Evolutionary conservation across 371 early-diverging fungal species (phyloP).

Genomic region (Mortierella sp.): DNA sequence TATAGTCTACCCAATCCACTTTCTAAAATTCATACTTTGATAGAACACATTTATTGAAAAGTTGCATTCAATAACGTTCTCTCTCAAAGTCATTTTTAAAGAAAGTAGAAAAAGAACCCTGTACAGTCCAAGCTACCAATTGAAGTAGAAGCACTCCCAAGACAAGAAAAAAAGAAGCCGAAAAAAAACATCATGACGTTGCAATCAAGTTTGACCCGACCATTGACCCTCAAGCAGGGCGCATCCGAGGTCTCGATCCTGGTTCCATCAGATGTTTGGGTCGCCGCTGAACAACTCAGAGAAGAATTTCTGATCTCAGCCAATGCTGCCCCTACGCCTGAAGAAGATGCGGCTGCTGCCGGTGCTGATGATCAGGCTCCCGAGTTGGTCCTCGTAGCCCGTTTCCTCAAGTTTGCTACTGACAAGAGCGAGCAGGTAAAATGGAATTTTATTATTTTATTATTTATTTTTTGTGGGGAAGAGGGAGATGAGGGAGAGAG

Average conservation of each 20-base stretch:
- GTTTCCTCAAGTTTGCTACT: conserved; percentile 80
- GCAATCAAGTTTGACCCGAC: conserved; percentile 69
- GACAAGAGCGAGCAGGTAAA: conserved; percentile 68
- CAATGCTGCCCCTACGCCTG: conserved; percentile 37
- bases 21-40: conserved; percentile 3
- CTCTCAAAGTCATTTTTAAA: conserved; percentile 6
- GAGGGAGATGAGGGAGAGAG: neutral
- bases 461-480: neutral
- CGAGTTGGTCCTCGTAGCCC: conserved; percentile 82
- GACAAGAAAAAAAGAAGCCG: neutral
- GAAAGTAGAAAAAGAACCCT: neutral
- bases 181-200: conserved; percentile 26
- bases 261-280: conserved; percentile 90
- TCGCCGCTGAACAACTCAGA: conserved; percentile 88
- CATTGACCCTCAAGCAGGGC: conserved; percentile 85
- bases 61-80: conserved; percentile 46
- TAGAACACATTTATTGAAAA: conserved; percentile 32
- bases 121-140: conserved; percentile 5
- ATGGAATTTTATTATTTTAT: conserved; percentile 11
- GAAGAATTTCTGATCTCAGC: conserved; percentile 75
- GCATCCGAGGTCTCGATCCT: conserved; percentile 86
- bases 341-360: conserved; percentile 40
- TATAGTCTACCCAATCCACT: neutral
- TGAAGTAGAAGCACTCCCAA: conserved; percentile 9
- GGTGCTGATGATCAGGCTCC: conserved; percentile 68